phyloP scores from a whole-genome alignment of 306 rosid genomes.

The Psophocarpus tetragonolobus region DNA sequence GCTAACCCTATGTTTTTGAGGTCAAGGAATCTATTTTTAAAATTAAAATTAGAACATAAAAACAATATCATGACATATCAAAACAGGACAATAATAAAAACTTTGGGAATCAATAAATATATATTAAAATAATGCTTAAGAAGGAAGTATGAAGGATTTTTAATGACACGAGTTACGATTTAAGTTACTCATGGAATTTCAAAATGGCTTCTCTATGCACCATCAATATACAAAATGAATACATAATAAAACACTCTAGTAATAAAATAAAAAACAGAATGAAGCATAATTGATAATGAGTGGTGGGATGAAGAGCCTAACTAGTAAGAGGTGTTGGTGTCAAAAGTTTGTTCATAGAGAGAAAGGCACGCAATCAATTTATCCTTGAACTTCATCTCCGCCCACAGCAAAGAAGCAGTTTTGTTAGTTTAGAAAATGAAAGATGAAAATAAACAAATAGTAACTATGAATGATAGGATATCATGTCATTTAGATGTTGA shows the following conservation, averaged over 20 bases:
- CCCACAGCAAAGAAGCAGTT: conserved; percentile 41
- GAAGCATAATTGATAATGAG: neutral
- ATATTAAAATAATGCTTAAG: no score
- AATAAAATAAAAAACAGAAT: no score
- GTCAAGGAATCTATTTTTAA: no score
- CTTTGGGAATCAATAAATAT: no score
- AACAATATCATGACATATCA: no score
- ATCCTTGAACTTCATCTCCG: conserved; percentile 92
- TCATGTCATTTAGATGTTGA: no score
- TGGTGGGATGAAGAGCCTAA: conserved; percentile 28
- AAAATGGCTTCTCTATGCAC: conserved; percentile 81
- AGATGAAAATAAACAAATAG: no score
- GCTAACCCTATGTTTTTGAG: no score
- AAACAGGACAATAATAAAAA: no score
- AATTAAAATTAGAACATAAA: no score
- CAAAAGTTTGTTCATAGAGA: conserved; percentile 89
- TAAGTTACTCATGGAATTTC: conserved; percentile 86
- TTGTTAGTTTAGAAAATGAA: neutral
- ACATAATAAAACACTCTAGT: conserved; percentile 22
- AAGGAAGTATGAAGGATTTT: no score
- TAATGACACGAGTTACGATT: neutral
- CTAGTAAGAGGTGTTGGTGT: conserved; percentile 72
- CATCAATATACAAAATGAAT: conserved; percentile 44
- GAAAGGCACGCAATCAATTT: conserved; percentile 93
- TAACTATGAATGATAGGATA: no score